A percentile compares a stretch with the other conserved stretches of the same genome.
Conservation (phyloP, 1,284 basidiomycete species). For the Thelephora terrestris region DNA sequence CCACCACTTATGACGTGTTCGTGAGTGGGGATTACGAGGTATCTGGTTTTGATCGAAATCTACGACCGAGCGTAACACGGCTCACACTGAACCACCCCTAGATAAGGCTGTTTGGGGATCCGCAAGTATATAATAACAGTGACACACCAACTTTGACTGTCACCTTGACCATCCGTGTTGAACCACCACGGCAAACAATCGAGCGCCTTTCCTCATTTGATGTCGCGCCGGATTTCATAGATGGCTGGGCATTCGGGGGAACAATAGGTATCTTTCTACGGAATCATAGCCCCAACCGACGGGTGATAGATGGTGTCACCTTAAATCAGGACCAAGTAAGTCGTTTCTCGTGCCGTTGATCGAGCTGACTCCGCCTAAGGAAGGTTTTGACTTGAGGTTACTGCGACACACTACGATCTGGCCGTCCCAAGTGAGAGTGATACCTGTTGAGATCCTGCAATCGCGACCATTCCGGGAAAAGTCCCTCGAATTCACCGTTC, state of each 20-base stretch:
- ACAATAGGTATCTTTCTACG: constrained; percentile 54
- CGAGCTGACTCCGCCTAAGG: constrained; percentile 1
- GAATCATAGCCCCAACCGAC: constrained; percentile 37
- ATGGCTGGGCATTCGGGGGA: constrained; percentile 57
- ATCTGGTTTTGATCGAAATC: constrained; percentile 10
- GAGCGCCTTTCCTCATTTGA: constrained; percentile 37
- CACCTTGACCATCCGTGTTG: constrained; percentile 33
- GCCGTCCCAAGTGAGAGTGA: constrained; percentile 47
- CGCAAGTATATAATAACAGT: constrained; percentile 27
- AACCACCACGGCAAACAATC: constrained; percentile 14
- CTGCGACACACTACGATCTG: constrained; percentile 34
- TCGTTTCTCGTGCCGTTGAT: neutral
- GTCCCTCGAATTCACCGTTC: constrained; percentile 24
- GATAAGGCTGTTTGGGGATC: constrained; percentile 76
- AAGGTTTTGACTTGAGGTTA: constrained; percentile 31
- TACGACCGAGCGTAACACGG: neutral
- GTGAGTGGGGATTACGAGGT: constrained; percentile 70
- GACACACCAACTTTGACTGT: constrained; percentile 43
- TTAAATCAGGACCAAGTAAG: constrained; percentile 6
- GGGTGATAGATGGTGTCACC: constrained; percentile 29
- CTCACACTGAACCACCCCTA: constrained; percentile 17
- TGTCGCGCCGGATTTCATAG: constrained; percentile 53
- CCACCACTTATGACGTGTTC: constrained; percentile 43
- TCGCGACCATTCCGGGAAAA: constrained; percentile 12
- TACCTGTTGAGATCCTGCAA: constrained; percentile 42